Evolutionary conservation across 257 asterid genomes (phyloP), one percentile per base, ranked within the genome.

Genomic region (Ilex asprella): DNA sequence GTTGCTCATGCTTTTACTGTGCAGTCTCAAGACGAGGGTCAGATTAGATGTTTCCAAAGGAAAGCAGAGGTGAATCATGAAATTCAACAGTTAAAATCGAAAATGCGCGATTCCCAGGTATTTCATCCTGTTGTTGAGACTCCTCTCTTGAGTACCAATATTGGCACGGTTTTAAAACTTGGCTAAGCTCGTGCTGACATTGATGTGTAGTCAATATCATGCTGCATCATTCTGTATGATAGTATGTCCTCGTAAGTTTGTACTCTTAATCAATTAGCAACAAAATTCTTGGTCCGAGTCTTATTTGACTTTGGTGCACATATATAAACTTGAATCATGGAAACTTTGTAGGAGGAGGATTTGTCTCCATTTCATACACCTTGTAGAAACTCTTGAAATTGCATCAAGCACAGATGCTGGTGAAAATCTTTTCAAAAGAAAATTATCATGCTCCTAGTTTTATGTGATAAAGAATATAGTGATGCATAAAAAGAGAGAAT

Each of bases 71-170:
- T 93, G 74, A 87, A 77, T 77, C 87, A 87, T 79, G 95, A 93
- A 84, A 87, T 93, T 79, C 99, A 93, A 79, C 99, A 81, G 73
- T 82, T 93, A 29, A 87, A 85, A 82, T 63, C 89, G 31, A 89
- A 85, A 73, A 89, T 89, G 99, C 95, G 96, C n/a, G 99, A 89
- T 43, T 93, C 99, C 59, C 97, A 89, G 95, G 94, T 86, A 71
- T 43, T 49, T 31, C 7, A 49, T 49, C 14, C 14, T 49, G 13
- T 11, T 49, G 16, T 49, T 12, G 54, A 49, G 6, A 12, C 10
- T 49, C 5, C n/a, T 12, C 16, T 49, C n/a, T 47, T 47, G 54
- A 49, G 14, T 49, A 49, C 13, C 54, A 49, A 15, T 3, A 11
- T 12, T 12, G 14, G 0, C 54, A 11, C n/a, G 1, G 14, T n/a